These are phyloP conservation scores for Plasmopara muralis DNA, from an alignment of 352 stramenopile genomes.

Conservation along the genomic window DNA sequence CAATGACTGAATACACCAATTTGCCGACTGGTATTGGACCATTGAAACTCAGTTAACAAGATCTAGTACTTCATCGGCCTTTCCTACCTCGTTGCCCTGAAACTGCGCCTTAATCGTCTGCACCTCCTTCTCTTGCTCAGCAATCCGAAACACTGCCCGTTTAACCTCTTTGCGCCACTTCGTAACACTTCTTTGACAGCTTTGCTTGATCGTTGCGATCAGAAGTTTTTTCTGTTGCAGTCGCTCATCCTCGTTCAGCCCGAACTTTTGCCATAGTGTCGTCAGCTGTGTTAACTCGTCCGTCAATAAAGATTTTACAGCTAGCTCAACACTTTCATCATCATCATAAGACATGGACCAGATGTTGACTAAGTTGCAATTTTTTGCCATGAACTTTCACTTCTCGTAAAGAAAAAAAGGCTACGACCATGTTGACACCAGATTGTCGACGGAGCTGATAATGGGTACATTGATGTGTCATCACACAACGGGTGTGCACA, in stretches of 20 bases:
- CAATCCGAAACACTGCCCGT: slow-evolving; percentile 3
- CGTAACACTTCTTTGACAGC: slow-evolving; percentile 8
- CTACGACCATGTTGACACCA: slow-evolving; percentile 12
- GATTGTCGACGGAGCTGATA: slow-evolving; percentile 2
- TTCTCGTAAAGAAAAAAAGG: slow-evolving; percentile 11
- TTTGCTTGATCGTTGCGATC: slow-evolving; percentile 18
- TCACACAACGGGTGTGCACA: slow-evolving; percentile 5
- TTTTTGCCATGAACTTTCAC: too few species aligned
- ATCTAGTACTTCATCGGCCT: too few species aligned
- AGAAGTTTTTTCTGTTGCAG: slow-evolving; percentile 11
- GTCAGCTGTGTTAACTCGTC: slow-evolving; percentile 16
- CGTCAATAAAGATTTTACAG: slow-evolving; percentile 1
- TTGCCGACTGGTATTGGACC: slow-evolving; percentile 9
- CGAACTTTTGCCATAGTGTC: slow-evolving; percentile 31
- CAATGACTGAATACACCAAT: slow-evolving; percentile 12
- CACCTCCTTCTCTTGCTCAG: slow-evolving; percentile 29
- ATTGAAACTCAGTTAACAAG: too few species aligned
- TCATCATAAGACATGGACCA: too few species aligned
- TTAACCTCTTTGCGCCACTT: slow-evolving; percentile 15
- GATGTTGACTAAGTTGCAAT: not conserved
- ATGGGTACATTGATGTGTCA: slow-evolving; percentile 16
- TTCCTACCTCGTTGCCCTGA: too few species aligned
- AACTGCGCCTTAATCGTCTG: slow-evolving; percentile 17
- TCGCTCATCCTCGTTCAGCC: slow-evolving; percentile 16
- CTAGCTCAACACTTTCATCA: not conserved